phyloP scores from a whole-genome alignment of 371 early-diverging fungal species.

The Mortierella sp. region DNA sequence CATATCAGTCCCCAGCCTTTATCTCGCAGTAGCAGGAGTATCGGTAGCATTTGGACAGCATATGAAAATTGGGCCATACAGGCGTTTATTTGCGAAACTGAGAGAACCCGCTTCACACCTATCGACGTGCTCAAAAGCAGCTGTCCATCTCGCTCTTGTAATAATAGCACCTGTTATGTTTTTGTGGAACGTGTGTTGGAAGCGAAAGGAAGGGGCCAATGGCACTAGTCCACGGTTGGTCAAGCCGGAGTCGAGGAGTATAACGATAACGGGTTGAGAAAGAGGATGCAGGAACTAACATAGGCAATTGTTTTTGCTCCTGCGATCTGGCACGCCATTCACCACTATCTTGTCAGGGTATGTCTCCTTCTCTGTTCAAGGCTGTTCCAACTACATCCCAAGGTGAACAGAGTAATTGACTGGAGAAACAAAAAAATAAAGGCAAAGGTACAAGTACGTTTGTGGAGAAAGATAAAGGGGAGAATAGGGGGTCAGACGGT shows the following conservation, averaged over 20 bases:
- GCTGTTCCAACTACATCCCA: background rate
- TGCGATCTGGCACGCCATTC: background rate
- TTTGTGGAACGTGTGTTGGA: conserved; percentile 4
- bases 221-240: background rate
- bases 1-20: background rate
- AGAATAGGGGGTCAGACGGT: background rate
- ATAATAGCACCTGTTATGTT: background rate
- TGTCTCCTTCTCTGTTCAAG: background rate
- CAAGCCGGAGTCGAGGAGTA: background rate
- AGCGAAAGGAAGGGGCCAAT: background rate
- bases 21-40: no score
- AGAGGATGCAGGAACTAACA: background rate
- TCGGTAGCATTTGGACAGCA: background rate
- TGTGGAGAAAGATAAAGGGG: conserved; percentile 6
- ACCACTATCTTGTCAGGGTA: background rate
- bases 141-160: background rate
- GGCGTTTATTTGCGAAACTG: conserved; percentile 2
- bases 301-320: background rate
- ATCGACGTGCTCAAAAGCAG: background rate
- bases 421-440: background rate
- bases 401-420: background rate
- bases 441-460: background rate
- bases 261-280: background rate
- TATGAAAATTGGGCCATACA: conserved; percentile 9
- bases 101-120: background rate